These are phyloP conservation scores for Sphaerostilbella broomeana DNA, from an alignment of 2,329 filamentous ascomycete species.

Conservation along the genomic window DNA sequence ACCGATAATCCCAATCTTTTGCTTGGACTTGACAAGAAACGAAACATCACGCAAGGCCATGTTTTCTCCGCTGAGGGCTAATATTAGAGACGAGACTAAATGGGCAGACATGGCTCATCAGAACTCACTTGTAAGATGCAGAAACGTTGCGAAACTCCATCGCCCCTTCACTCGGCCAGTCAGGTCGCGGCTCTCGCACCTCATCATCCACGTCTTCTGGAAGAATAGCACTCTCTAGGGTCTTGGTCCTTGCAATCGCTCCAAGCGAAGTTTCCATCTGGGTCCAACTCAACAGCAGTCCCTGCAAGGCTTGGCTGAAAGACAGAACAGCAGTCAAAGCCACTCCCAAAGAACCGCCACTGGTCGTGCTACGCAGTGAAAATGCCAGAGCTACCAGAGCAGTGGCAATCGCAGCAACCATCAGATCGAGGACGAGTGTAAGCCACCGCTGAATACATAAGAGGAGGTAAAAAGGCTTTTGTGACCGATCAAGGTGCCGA, in stretches of 20 bases:
- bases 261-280: slow-evolving; percentile 19
- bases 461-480: slow-evolving; percentile 3
- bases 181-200: too few relatives aligned
- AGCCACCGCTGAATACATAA: slow-evolving; percentile 2
- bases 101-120: too few relatives aligned
- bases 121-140: too few relatives aligned
- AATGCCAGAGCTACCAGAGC: background rate
- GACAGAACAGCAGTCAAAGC: background rate
- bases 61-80: slow-evolving; percentile 28
- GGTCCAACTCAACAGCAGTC: slow-evolving; percentile 1
- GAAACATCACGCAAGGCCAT: slow-evolving; percentile 32
- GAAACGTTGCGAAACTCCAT: too few relatives aligned
- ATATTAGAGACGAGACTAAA: too few relatives aligned
- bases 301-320: background rate
- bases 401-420: background rate
- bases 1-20: too few relatives aligned
- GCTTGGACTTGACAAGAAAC: too few relatives aligned
- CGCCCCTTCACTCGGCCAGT: too few relatives aligned
- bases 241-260: slow-evolving; percentile 18
- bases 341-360: background rate
- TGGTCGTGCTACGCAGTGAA: background rate
- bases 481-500: background rate
- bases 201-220: slow-evolving; percentile 24
- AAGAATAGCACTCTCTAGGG: too few relatives aligned
- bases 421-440: background rate